phyloP scores from a whole-genome alignment of 2,329 filamentous ascomycete species.

The Botryosphaeria agaves region DNA sequence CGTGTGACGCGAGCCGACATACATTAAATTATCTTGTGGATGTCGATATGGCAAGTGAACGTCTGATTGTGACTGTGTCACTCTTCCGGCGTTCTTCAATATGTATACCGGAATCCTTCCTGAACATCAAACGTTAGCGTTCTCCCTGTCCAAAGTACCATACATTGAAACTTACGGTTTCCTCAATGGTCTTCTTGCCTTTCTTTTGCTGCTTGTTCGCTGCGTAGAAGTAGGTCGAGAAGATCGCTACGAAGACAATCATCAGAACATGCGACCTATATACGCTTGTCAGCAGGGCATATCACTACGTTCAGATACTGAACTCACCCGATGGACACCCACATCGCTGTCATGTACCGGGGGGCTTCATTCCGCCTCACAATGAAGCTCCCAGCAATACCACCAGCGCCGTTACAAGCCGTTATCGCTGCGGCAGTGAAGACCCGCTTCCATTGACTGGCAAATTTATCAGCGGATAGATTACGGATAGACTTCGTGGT shows the following conservation, averaged over 20 bases:
- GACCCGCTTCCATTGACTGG: slow-evolving; percentile 44
- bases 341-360: slow-evolving; percentile 45
- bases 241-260: slow-evolving; percentile 32
- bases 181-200: slow-evolving; percentile 33
- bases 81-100: too few species aligned
- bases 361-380: slow-evolving; percentile 44
- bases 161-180: slow-evolving; percentile 12
- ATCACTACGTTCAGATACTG: not conserved
- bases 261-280: slow-evolving; percentile 39
- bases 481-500: slow-evolving; percentile 4
- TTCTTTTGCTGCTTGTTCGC: slow-evolving; percentile 31
- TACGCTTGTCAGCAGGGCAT: slow-evolving; percentile 1
- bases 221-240: slow-evolving; percentile 35
- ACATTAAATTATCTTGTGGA: too few species aligned
- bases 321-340: slow-evolving; percentile 41
- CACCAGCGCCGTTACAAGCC: slow-evolving; percentile 44
- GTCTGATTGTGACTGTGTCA: too few species aligned
- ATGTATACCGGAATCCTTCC: slow-evolving; percentile 27
- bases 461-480: slow-evolving; percentile 6
- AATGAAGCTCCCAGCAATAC: slow-evolving; percentile 49
- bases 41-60: too few species aligned
- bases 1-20: too few species aligned
- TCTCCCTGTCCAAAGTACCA: slow-evolving; percentile 10
- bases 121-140: slow-evolving; percentile 8
- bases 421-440: slow-evolving; percentile 43